Evolutionary conservation across 2,329 filamentous ascomycete genomes (phyloP), one percentile per base, ranked within the genome.

Genomic region (Penicillium sp.): DNA sequence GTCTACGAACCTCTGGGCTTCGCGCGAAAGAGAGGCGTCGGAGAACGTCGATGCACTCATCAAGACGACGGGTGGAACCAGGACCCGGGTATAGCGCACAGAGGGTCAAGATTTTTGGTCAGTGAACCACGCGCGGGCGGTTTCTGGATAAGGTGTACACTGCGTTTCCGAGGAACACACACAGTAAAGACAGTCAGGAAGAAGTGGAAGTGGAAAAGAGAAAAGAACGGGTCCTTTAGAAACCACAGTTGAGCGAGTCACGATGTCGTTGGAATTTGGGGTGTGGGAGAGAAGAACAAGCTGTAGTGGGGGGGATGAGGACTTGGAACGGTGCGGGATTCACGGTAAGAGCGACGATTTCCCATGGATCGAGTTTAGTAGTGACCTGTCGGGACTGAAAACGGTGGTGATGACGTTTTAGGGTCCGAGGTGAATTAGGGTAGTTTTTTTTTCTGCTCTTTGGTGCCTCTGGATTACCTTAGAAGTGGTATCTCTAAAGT

Each of bases 41-140:
- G 72, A 62, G 64, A 71, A 76, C 63, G 72, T 72, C 66, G 73
- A 68, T 66, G 70, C 72, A 74, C 73, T 76, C 74, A 76, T 77
- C 70, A 74, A 76, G 73, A 68, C 69, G 67, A 70, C 59, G 53
- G 66, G 60, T 63, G 56, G 57, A 59, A 61, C 54, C 61, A 53
- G 60, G 54, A 62, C 58, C 47, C 52, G 54, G 59, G 62, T 50
- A 65, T 58, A 59, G 60, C 33, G 44, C 52, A 52, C 55, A 60
- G 51, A 63, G 37, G 37, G 37, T 52, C 26, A 27, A 35, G 27
- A 44, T 26, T 25, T 26, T 35, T 45, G 33, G 44, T 29, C 19
- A 46, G 31, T 48, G 44, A 42, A 46, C 26, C 31, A 33, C 27
- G 44, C 65, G 43, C 19, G n/a, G 39, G 39, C 19, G 39, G 39